Base-by-base conservation (phyloP, 140 eudicot genomes). In the Stevia rebaudiana region DNA sequence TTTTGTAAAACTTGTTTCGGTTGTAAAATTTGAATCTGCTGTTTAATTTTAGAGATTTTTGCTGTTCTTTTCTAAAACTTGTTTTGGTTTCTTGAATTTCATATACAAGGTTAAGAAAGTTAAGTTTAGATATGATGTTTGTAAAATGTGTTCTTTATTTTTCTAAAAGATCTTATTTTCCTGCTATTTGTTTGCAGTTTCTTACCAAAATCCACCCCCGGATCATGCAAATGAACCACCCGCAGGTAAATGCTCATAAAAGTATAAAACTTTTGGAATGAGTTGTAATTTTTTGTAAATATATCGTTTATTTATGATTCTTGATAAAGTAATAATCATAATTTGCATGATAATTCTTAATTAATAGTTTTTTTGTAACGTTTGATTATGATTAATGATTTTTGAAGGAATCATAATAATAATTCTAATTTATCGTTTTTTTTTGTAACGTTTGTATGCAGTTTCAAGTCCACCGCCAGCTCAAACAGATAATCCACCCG, bases 221-320 rank as follows among this genome's bases (percentile, higher is more conserved):
- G 55, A 48, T 58, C 24, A 33, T 39, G 21, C 23, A 28, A 54
- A 57, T 33, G 44, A 57, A 16, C 64, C 64, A 19, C 74, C 74
- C 0, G 0, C 67, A 43, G 74, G 67, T 57, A 52, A 18, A 41
- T 40, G 2, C 11, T 18, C 5, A 58, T 18, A 5, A 28, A 28
- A 28, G 2, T 28, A 28, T 28, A 28, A 28, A 28, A 2, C 2
- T 2, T 36, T 6, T 6, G 41, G 1, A 7, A 36, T 36, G 11
- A 36, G 41, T 36, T 36, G 41, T 28, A 28, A 28, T 28, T 28
- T 28, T 28, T 28, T 28, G 33, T 28, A 28, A 28, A n/a, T n/a
- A n/a, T n/a, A n/a, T n/a, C 33, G 33, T 28, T 28, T 28, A 28
- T 1, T 28, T 28, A 28, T 28, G 33, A 28, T 1, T 28, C 2